Evolutionary conservation across 495 filamentous ascomycete genomes (phyloP), one percentile per base, ranked within the genome.

Genomic region (Aspergillus kassunensis): DNA sequence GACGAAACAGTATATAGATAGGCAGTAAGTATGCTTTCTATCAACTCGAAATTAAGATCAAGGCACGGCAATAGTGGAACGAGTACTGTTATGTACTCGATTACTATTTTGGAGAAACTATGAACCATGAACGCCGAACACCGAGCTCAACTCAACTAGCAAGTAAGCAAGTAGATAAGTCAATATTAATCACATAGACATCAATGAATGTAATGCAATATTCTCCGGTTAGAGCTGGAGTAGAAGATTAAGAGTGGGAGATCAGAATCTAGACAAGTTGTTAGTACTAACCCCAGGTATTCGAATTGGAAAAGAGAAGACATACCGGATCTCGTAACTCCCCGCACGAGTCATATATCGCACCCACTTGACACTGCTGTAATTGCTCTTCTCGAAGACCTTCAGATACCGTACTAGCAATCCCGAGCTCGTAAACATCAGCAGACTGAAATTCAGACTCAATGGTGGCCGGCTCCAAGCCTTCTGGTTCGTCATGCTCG

Each of bases 301-400:
- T n/a, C n/a, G n/a, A 23, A 49, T n/a, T 43, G 10, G 30, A 35
- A 24, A 24, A 20, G 25, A 44, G 45, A 39, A 18, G 33, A 60
- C 59, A 19, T 74, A 82, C 74, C 79, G 70, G 42, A 82, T 79
- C 59, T 80, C 78, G 56, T 80, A 80, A 61, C 78, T 80, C 35
- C 78, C 78, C 15, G 92, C 95, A 41, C 95, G 80, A 24, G 95
- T 99, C 95, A 99, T 99, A 71, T 99, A 99, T 60, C 95, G 75
- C 57, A 99, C 95, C 95, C 95, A 99, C 65, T 99, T 99, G 9
- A 99, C 95, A 59, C 88, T 95, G 50, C 87, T 91, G 65, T 99
- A 99, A 71, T 97, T 97, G 65, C 79, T 90, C 83, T 99, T 99
- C 79, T 99, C 95, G 74, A 99, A 99, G 21, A 99, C 95, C 75